Percentiles rank a stretch among this genome's conserved stretches.
Conservation (phyloP, 768 basidiomycete species). For the Psilocybe cubensis region DNA sequence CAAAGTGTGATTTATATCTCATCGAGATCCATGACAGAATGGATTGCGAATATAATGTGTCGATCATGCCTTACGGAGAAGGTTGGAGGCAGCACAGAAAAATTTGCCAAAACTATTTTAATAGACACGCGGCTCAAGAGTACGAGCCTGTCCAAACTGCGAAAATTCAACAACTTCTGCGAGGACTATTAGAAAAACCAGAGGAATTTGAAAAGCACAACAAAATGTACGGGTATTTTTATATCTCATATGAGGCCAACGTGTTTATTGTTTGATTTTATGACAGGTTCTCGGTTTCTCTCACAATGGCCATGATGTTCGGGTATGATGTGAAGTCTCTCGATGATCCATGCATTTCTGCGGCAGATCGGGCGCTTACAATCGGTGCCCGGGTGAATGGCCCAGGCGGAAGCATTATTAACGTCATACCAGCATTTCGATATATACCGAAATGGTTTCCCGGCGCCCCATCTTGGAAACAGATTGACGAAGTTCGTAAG, state of each 20-base stretch:
- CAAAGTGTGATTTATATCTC: background rate
- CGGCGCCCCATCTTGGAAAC: background rate
- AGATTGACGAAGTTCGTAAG: background rate
- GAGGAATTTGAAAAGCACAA: slow-evolving; percentile 14
- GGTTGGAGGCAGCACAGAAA: slow-evolving; percentile 42
- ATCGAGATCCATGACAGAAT: slow-evolving; percentile 13
- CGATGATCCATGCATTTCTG: slow-evolving; percentile 13
- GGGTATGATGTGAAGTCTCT: slow-evolving; percentile 17
- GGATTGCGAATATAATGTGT: slow-evolving; percentile 39
- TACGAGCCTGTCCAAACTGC: slow-evolving; percentile 30
- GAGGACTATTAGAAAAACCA: slow-evolving; percentile 21
- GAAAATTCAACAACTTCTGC: slow-evolving; percentile 33
- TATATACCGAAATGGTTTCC: slow-evolving; percentile 18
- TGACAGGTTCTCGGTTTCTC: slow-evolving; percentile 17
- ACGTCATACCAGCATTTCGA: slow-evolving; percentile 14
- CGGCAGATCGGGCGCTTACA: slow-evolving; percentile 1
- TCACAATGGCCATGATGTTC: slow-evolving; percentile 18
- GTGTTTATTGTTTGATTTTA: too few species aligned
- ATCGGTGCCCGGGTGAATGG: slow-evolving; percentile 6
- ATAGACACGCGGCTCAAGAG: slow-evolving; percentile 24
- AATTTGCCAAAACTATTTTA: slow-evolving; percentile 38
- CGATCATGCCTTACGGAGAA: slow-evolving; percentile 34
- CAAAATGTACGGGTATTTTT: slow-evolving; percentile 13
- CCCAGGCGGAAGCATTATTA: slow-evolving; percentile 11
- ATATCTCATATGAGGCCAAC: too few species aligned